Evolutionary conservation across 78 protist genomes (phyloP).

Genomic region (Goniomonas avonlea): DNA sequence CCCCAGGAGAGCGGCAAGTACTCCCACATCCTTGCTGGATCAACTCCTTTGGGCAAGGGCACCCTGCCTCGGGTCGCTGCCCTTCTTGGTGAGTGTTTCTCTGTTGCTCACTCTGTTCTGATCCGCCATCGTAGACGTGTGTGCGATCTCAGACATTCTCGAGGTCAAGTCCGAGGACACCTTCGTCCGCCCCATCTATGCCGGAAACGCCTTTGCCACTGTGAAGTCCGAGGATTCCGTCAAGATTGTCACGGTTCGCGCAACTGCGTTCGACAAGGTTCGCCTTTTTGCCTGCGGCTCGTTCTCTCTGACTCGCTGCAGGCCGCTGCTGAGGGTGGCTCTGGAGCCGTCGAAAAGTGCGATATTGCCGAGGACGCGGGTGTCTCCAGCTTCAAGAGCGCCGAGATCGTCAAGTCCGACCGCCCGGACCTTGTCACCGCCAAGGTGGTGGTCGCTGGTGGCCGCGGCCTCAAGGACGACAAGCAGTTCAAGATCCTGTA

Average conservation of each 20-base stretch:
- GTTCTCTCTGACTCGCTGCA: not conserved
- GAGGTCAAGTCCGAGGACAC: conserved; percentile 61
- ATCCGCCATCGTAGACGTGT: not conserved
- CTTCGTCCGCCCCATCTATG: conserved; percentile 89
- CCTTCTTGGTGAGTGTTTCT: conserved; percentile 59
- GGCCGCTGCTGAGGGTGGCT: conserved; percentile 48
- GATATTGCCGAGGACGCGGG: conserved; percentile 17
- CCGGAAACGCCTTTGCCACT: conserved; percentile 92
- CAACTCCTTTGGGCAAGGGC: conserved; percentile 70
- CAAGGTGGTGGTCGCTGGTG: conserved; percentile 73
- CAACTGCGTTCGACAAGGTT: conserved; percentile 87
- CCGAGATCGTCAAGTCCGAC: conserved; percentile 61
- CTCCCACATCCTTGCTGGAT: conserved; percentile 71
- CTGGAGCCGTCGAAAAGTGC: conserved; percentile 23
- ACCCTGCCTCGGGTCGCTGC: conserved; percentile 86
- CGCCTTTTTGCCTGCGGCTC: not conserved
- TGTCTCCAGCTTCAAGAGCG: conserved; percentile 37
- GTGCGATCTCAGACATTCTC: conserved; percentile 29
- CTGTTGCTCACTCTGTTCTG: conserved; percentile 32
- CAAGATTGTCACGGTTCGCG: conserved; percentile 77
- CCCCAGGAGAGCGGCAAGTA: conserved; percentile 8
- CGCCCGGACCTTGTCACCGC: conserved; percentile 90
- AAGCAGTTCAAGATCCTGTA: conserved; percentile 88
- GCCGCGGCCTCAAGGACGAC: conserved; percentile 84
- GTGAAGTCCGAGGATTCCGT: conserved; percentile 72